phyloP scores from a whole-genome alignment of 345 rosid species.

The Salix exigua region DNA sequence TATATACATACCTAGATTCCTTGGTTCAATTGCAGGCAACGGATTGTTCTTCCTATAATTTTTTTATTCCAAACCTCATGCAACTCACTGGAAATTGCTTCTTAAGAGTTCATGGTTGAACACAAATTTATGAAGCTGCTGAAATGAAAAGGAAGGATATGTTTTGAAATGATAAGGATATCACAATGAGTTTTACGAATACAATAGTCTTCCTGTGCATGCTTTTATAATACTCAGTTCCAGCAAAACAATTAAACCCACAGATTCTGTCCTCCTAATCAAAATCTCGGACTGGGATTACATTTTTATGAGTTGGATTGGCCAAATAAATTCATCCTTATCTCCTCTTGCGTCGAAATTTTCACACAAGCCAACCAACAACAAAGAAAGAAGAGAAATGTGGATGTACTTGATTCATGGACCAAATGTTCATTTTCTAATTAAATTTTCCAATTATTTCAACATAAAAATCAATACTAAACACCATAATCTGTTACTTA shows the following conservation, averaged over 20 bases:
- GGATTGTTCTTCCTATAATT: neutral
- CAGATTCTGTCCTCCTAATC: constrained; percentile 22
- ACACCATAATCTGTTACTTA: neutral
- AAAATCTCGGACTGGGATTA: neutral
- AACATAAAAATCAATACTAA: neutral
- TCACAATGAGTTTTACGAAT: constrained; percentile 1
- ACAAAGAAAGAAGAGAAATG: neutral
- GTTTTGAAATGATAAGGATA: constrained; percentile 5
- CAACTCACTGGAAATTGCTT: neutral
- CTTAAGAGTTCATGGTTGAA: neutral
- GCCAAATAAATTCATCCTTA: constrained; percentile 10
- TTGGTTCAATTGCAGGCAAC: constrained; percentile 7
- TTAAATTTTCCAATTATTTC: neutral
- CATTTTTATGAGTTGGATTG: constrained; percentile 9
- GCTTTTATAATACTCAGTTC: constrained; percentile 2
- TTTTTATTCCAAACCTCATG: constrained; percentile 8
- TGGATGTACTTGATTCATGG: neutral
- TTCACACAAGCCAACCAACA: neutral
- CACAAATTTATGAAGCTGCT: neutral
- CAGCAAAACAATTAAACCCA: constrained; percentile 16
- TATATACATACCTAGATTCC: constrained; percentile 1
- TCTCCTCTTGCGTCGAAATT: constrained; percentile 1
- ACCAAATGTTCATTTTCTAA: neutral
- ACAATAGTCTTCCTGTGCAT: constrained; percentile 2
- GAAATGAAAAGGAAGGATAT: neutral